Conservation (phyloP, 306 rosid species). For the Aeschynomene evenia region DNA sequence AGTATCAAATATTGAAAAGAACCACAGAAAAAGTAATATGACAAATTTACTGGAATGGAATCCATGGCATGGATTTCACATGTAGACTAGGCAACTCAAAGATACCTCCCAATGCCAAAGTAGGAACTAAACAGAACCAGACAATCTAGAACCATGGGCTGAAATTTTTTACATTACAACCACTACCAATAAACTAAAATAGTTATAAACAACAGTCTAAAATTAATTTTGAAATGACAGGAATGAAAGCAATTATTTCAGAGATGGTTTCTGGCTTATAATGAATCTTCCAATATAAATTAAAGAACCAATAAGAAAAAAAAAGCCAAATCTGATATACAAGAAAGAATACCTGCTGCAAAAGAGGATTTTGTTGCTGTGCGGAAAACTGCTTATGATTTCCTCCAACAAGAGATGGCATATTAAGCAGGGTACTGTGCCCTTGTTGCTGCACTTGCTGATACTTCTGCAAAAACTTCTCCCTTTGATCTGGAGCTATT, state of each 20-base stretch:
- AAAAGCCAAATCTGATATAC: slow-evolving; percentile 20
- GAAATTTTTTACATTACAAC: background rate
- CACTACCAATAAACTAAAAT: background rate
- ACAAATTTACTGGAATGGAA: background rate
- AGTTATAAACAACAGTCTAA: background rate
- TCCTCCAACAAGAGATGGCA: slow-evolving; percentile 80
- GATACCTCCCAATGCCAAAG: slow-evolving; percentile 4
- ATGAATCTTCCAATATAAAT: slow-evolving; percentile 11
- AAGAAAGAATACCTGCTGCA: slow-evolving; percentile 67
- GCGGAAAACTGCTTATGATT: slow-evolving; percentile 80
- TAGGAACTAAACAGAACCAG: background rate
- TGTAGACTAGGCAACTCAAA: slow-evolving; percentile 11
- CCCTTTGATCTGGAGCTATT: slow-evolving; percentile 94
- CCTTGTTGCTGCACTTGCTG: slow-evolving; percentile 98
- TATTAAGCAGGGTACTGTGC: slow-evolving; percentile 68
- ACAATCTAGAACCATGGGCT: background rate
- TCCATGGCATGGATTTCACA: background rate
- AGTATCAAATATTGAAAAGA: background rate
- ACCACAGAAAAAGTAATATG: background rate
- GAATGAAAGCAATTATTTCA: background rate
- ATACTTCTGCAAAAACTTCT: slow-evolving; percentile 87
- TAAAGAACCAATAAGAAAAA: slow-evolving; percentile 15
- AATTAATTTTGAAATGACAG: background rate
- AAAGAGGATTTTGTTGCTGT: slow-evolving; percentile 80
- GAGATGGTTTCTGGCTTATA: background rate